Base-by-base conservation (phyloP, 495 filamentous ascomycete species). In the Lophiostoma macrostomum region DNA sequence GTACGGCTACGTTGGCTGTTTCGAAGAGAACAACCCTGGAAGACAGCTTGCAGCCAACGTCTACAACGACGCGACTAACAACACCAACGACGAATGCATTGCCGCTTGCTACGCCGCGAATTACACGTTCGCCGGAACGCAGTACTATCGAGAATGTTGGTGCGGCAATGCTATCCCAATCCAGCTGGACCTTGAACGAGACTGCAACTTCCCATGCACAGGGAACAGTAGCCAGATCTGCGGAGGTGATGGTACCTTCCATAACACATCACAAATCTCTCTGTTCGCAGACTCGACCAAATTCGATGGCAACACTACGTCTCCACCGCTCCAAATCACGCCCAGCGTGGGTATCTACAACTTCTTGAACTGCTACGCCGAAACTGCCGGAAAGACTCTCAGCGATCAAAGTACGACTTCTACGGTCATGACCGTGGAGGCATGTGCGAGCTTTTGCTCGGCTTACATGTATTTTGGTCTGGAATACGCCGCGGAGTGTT, bases 101-200 rank as follows among this genome's bases (percentile, higher is more conserved):
- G 24, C 6, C 19, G 48, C 58, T 5, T 64, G 61, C 36, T 45
- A 19, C 14, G 37, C 8, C 6, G 36, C 16, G 10, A 71, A 67
- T 6, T 75, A 70, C 32, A 66, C 57, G 3, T 76, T 78, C 50
- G 74, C 75, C 13, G 77, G 72, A 2, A 73, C 74, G 1, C 65
- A 80, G 35, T 80, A 79, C 52, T 67, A 73, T 14, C 54, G 58
- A 24, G 75, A 79, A 56, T 80, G 76, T 53, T 77, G 74, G 72
- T 76, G 75, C 42, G 75, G 72, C n/a, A 71, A 65, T 23, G 70
- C 56, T 22, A 16, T 58, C 23, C 68, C 71, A 0, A 31, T 64
- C 22, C 52, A 40, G 10, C n/a, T 29, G 3, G 56, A 49, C 12
- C 66, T 52, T 53, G 46, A 58, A 10, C 53, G 45, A 18, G 69